Conservation (phyloP, 352 stramenopile species). For the Blastocystis sp. region DNA sequence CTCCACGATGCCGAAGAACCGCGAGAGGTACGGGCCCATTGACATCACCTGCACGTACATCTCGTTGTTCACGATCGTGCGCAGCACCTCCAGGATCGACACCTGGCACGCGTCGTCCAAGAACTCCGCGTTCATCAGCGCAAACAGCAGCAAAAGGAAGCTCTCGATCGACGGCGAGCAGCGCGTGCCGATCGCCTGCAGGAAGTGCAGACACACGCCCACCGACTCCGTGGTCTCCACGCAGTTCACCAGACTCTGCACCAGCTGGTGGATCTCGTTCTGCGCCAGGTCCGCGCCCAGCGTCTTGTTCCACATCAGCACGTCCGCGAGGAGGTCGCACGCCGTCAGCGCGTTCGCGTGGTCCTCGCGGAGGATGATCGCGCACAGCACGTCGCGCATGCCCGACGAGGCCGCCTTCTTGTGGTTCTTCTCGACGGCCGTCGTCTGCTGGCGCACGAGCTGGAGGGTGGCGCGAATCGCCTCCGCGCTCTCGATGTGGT, state of each 20-base stretch:
- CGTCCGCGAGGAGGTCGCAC: conserved; percentile 17
- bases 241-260: conserved; percentile 23
- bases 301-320: conserved; percentile 53
- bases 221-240: background rate
- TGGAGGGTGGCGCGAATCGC: background rate
- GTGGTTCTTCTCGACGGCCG: conserved; percentile 64
- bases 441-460: conserved; percentile 28
- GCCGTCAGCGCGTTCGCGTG: conserved; percentile 44
- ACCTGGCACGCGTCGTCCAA: conserved; percentile 32
- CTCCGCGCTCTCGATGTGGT: conserved; percentile 36
- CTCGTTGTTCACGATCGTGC: conserved; percentile 61
- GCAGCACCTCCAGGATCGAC: conserved; percentile 68
- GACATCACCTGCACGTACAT: conserved; percentile 65
- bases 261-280: conserved; percentile 43
- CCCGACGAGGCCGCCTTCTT: conserved; percentile 51
- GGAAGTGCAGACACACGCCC: conserved; percentile 19
- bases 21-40: conserved; percentile 11
- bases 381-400: conserved; percentile 34
- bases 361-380: conserved; percentile 29
- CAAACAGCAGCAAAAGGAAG: conserved; percentile 69
- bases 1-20: conserved; percentile 61
- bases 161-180: conserved; percentile 62
- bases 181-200: conserved; percentile 61
- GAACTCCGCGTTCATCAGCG: conserved; percentile 14
- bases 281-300: conserved; percentile 34